Evolutionary conservation across 352 stramenopile species (phyloP), one percentile per base, ranked within the genome.

Genomic region (Halophytophthora batemanensis): DNA sequence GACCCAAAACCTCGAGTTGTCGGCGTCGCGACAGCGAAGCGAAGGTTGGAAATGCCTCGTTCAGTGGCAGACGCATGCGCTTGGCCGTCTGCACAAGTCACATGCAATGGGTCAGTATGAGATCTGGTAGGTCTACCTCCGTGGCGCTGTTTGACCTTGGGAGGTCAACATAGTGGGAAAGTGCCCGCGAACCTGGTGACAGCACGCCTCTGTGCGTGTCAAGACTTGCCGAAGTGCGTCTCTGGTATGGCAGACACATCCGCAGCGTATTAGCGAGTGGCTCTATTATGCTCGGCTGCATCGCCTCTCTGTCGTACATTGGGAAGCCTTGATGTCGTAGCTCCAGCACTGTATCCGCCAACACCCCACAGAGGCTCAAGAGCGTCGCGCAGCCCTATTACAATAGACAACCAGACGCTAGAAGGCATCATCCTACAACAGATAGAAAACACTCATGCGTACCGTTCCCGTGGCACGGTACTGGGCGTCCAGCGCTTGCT

Each of bases 401-500:
- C 39, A 25, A n/a, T 23, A 15, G 8, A 14, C 12, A 11, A 23
- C 1, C 19, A 29, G 14, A 34, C 6, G 21, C 34, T 12, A 21
- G 13, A 33, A 2, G 33, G 11, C 2, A 13, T 3, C 11, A 13
- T 13, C 2, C 10, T 6, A 38, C 11, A 3, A 13, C 33, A 38
- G 33, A 14, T 2, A 38, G 3, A 12, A 7, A 19, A 17, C 18
- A 1, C 6, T 23, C 6, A 12, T 23, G 17, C 39, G 14, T 52
- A 69, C 61, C 29, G 61, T 65, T 35, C 61, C 56, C 17, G 65
- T 55, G 2, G 18, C 6, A 42, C 21, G 45, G 6, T 17, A 45
- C n/a, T 69, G 61, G 2, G 61, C 45, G 25, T 59, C 50, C 46
- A 69, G 21, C 14, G 61, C 61, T 47, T 65, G 50, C 12, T 69